Evolutionary conservation across 768 basidiomycete genomes (phyloP), one percentile per base, ranked within the genome.

Genomic region (Gymnopilus junonius): DNA sequence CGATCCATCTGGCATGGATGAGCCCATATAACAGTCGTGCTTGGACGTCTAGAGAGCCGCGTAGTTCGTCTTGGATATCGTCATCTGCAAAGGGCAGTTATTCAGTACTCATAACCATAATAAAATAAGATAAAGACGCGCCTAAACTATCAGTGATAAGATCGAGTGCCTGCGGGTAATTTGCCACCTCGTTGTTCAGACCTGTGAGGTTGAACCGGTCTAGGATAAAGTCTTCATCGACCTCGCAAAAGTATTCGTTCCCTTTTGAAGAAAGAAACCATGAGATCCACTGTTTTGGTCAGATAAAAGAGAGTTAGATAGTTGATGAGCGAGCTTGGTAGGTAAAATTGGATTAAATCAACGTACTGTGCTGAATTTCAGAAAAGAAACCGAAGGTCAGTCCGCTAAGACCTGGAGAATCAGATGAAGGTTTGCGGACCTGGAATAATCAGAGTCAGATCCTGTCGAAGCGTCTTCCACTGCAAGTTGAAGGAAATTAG

Each of bases 191-290:
- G 67, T 92, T 93, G 78, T 98, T 97, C 56, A 99, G 84, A 4
- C 97, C 97, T 2, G 97, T 99, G 60, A 99, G 82, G 77, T 99
- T 99, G 86, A 99, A 98, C 56, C 96, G 87, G 79, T 99, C 97
- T 59, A 97, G 84, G 71, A 99, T 98, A 75, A 98, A 99, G 77
- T 99, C 97, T 73, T 99, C 97, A 74, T 98, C 97, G 65, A 99
- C 95, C 81, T 99, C 96, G 76, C 97, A 97, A 72, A 98, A 99
- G 81, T 99, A 99, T 80, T 99, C 97, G 75, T 99, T 99, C 61
- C 97, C 96, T 75, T 97, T 97, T 20, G 94, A 95, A 21, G 94
- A 93, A 5, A 98, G 82, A 72, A 98, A 97, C 95, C 95, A 98
- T 3, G 95, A 94, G 69, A 97, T 96, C 95, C 95, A 98, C 94